Conservation (phyloP, 1,284 basidiomycete genomes). For the Termitomyces sp. region DNA sequence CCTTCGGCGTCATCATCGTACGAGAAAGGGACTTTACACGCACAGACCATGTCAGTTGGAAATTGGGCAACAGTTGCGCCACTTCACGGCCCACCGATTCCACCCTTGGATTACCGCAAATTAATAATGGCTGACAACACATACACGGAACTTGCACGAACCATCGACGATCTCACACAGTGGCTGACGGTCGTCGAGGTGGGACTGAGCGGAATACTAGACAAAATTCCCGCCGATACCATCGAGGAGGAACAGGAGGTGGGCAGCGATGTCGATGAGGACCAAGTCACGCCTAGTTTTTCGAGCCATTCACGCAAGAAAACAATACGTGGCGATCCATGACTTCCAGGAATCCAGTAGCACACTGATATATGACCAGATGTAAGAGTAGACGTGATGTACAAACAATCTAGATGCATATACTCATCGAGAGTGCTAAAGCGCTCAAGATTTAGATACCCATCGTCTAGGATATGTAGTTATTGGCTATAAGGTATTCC, state of each 20-base stretch:
- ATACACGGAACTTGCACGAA: slow-evolving; percentile 67
- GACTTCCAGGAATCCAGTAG: slow-evolving; percentile 2
- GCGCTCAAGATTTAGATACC: not conserved
- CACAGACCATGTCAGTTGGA: slow-evolving; percentile 15
- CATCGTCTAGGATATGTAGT: slow-evolving; percentile 42
- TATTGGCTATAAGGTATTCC: slow-evolving; percentile 71
- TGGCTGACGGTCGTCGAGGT: slow-evolving; percentile 79
- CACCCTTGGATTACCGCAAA: slow-evolving; percentile 64
- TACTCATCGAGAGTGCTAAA: not conserved
- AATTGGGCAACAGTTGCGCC: slow-evolving; percentile 7
- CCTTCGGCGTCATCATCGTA: not conserved
- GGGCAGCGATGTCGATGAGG: slow-evolving; percentile 17
- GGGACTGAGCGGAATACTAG: slow-evolving; percentile 65
- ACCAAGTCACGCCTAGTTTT: slow-evolving; percentile 10
- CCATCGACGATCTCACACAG: slow-evolving; percentile 73
- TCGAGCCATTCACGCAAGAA: not conserved
- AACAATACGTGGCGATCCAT: slow-evolving; percentile 8
- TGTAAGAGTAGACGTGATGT: slow-evolving; percentile 13
- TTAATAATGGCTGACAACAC: slow-evolving; percentile 61
- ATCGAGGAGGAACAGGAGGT: slow-evolving; percentile 59
- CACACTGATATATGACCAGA: slow-evolving; percentile 3
- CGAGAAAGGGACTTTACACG: slow-evolving; percentile 5
- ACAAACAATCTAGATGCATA: slow-evolving; percentile 11
- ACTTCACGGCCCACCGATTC: slow-evolving; percentile 35
- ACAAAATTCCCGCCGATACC: slow-evolving; percentile 37